A percentile compares a stretch with the other conserved stretches of the same genome.
phyloP scores from a whole-genome alignment of 2,329 filamentous ascomycete species.

The Tetracladium maxilliforme region DNA sequence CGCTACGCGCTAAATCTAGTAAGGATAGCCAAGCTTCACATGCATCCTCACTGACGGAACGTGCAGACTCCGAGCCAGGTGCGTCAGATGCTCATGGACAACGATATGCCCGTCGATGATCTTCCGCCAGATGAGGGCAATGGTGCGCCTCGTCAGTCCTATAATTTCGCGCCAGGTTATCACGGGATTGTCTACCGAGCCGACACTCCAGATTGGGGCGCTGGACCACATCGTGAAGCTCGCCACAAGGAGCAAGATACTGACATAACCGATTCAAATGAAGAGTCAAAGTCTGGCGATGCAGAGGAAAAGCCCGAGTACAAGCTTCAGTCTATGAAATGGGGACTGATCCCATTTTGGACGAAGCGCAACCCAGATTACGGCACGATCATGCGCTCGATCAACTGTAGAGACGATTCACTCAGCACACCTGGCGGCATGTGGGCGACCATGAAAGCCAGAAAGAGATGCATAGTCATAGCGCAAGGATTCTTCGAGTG shows the following conservation, averaged over 20 bases:
- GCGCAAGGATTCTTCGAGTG: conserved; percentile 96
- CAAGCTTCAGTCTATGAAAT: conserved; percentile 87
- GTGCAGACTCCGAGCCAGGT: conserved; percentile 62
- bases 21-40: conserved; percentile 2
- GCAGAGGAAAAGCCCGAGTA: conserved; percentile 36
- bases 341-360: conserved; percentile 91
- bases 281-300: conserved; percentile 8
- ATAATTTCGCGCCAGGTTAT: conserved; percentile 87
- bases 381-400: conserved; percentile 66
- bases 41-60: not conserved
- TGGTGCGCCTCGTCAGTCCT: conserved; percentile 50
- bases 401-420: conserved; percentile 90
- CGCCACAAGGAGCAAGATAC: conserved; percentile 8
- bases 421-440: conserved; percentile 62
- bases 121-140: conserved; percentile 53
- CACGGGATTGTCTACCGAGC: conserved; percentile 78
- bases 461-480: conserved; percentile 75
- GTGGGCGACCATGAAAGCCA: conserved; percentile 85
- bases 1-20: conserved; percentile 15
- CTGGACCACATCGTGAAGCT: conserved; percentile 19
- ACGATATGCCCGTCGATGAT: conserved; percentile 59
- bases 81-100: conserved; percentile 55
- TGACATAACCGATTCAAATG: conserved; percentile 9
- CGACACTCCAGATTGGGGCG: conserved; percentile 47
- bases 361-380: conserved; percentile 74